Base-by-base conservation (phyloP, 2,329 filamentous ascomycete genomes). In the Paraphaeosphaeria sporulosa region DNA sequence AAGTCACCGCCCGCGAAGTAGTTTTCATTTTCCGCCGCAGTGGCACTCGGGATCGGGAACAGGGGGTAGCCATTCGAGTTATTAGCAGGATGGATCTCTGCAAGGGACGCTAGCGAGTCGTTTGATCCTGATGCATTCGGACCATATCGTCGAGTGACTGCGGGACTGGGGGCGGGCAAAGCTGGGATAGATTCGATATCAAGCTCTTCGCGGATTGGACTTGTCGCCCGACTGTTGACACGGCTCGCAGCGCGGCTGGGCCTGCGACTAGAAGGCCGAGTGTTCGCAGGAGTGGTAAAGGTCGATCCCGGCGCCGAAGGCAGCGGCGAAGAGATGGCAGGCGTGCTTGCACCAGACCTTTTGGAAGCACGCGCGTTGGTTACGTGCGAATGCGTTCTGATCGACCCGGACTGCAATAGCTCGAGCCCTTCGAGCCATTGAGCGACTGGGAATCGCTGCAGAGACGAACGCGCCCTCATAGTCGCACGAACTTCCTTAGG, bases 351-450 rank as follows among this genome's bases (percentile, higher is more conserved):
- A 8, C 59, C 57, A 15, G 49, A 32, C 17, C 15, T n/a, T 25
- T 27, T 36, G n/a, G 52, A 58, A 34, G 44, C 36, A 25, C 54
- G 61, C 30, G 40, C 42, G 27, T 50, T 55, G 7, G 36, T 36
- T 1, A 72, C 72, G 65, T 78, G 79, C 67, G 82, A 76, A 69
- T 85, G 83, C 17, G 87, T 81, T 53, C 84, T 83, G 70, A 90
- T 89, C 0, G 87, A 82, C 10, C 84, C 86, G 15, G 78, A 78
- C 68, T 90, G 87, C 19, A 90, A 80, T 43, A 85, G 86, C 62
- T 89, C 87, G 10, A 90, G 77, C 62, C 88, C 86, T 67, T 89
- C 85, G 54, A 89, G 81, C 88, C 88, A 90, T 68, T 89, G 86
- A 3, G 85, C 85, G 15, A 90, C 87, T 17, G 88, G 88, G 77